These are phyloP conservation scores for Fimicolochytrium jonesii DNA, from an alignment of 192 early-diverging fungal species.

Conservation along the genomic window DNA sequence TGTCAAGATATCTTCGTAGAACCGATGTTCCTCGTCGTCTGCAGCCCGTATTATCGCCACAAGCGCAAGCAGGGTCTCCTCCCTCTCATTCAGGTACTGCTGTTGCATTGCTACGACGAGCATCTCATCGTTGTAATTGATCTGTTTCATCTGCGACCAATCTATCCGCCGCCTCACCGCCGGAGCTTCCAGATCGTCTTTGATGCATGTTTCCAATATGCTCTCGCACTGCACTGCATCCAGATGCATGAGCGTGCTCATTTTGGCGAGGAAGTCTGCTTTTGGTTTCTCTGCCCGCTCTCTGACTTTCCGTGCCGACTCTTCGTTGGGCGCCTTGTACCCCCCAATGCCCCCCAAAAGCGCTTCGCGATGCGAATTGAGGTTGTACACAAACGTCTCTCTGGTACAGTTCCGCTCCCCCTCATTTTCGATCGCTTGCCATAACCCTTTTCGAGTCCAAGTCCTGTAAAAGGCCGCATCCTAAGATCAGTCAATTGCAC, in stretches of 20 bases:
- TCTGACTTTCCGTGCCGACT: conserved; percentile 23
- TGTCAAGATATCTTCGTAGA: neutral
- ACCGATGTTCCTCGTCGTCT: conserved; percentile 23
- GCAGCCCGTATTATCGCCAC: conserved; percentile 27
- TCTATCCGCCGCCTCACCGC: conserved; percentile 17
- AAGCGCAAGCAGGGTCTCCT: conserved; percentile 16
- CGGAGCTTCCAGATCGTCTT: conserved; percentile 23
- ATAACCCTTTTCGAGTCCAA: conserved; percentile 23
- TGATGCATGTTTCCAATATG: conserved; percentile 23
- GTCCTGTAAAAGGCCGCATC: neutral
- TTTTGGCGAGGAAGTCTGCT: conserved; percentile 17
- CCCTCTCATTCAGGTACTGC: conserved; percentile 30
- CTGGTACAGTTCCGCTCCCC: neutral
- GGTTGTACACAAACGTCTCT: conserved; percentile 12
- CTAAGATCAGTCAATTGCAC: neutral
- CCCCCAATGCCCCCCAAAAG: conserved; percentile 3
- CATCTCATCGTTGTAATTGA: conserved; percentile 25
- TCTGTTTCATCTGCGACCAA: conserved; percentile 24
- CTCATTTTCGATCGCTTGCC: conserved; percentile 18
- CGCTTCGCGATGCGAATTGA: conserved; percentile 12
- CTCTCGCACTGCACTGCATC: conserved; percentile 27
- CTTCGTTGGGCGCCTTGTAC: conserved; percentile 18
- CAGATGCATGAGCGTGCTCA: conserved; percentile 22
- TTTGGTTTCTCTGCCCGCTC: neutral
- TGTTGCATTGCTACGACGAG: conserved; percentile 16